Percentiles rank a stretch among this genome's conserved stretches.
phyloP scores from a whole-genome alignment of 495 filamentous ascomycete species.

The Trypethelium eluteriae region DNA sequence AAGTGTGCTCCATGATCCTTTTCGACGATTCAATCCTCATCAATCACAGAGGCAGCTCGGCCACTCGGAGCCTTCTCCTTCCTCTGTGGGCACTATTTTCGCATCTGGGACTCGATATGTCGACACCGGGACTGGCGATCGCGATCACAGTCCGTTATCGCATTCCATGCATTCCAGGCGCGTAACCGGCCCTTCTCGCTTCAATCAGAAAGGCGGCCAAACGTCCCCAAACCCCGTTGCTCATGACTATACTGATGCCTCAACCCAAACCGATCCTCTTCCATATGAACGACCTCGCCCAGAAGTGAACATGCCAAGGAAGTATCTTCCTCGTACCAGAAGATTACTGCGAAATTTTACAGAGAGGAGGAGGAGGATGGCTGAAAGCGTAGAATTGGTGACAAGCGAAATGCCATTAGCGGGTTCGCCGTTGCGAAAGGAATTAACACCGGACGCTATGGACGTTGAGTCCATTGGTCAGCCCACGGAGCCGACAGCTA shows the following conservation, averaged over 20 bases:
- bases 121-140: background rate
- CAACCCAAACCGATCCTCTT: conserved; percentile 24
- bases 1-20: background rate
- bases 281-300: background rate
- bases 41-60: conserved; percentile 30
- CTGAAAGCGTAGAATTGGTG: background rate
- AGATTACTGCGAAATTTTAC: background rate
- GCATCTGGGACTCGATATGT: conserved; percentile 14
- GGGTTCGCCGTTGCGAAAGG: background rate
- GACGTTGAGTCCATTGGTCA: background rate
- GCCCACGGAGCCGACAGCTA: background rate
- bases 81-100: conserved; percentile 2
- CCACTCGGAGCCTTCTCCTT: conserved; percentile 18
- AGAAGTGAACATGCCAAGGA: background rate
- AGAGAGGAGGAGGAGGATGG: background rate
- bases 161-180: background rate
- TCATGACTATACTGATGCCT: conserved; percentile 24
- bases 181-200: background rate
- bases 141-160: background rate
- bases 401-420: background rate
- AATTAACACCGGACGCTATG: background rate
- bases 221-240: background rate
- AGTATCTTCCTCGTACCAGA: background rate
- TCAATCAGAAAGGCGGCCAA: background rate
- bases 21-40: background rate